These are phyloP conservation scores for Saksenaea vasiformis DNA, from an alignment of 371 early-diverging fungal species.

Conservation along the genomic window DNA sequence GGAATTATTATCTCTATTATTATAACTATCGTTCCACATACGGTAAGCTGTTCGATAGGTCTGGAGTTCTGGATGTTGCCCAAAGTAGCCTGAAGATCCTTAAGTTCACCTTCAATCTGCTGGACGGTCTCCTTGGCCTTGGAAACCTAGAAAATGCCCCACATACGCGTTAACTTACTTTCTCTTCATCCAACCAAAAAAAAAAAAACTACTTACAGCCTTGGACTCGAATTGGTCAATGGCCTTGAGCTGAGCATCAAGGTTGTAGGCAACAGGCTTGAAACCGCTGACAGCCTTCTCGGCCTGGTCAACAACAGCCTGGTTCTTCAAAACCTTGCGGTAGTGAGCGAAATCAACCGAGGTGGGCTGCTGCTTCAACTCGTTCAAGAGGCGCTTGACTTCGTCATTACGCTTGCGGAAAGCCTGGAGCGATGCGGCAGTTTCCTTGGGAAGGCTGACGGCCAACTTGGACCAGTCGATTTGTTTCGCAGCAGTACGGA, in stretches of 20 bases:
- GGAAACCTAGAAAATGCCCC: conserved; percentile 67
- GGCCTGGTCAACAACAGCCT: conserved; percentile 84
- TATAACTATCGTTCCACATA: conserved; percentile 39
- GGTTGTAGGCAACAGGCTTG: conserved; percentile 84
- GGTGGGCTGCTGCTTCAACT: conserved; percentile 81
- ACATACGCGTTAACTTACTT: background rate
- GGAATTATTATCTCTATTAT: background rate
- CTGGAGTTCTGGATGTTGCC: conserved; percentile 93
- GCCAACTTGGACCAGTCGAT: conserved; percentile 91
- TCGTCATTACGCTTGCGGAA: conserved; percentile 97
- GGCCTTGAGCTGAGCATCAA: conserved; percentile 83
- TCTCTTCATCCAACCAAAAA: background rate
- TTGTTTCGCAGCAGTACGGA: conserved; percentile 62
- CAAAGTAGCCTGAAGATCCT: conserved; percentile 87
- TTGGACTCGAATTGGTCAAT: conserved; percentile 87
- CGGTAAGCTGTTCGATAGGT: conserved; percentile 94
- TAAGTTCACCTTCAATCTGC: conserved; percentile 85
- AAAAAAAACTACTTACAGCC: conserved; percentile 68
- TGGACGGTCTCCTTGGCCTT: conserved; percentile 84
- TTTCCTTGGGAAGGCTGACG: conserved; percentile 86
- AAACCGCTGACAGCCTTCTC: conserved; percentile 82
- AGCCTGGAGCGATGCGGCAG: conserved; percentile 79
- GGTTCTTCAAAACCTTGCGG: conserved; percentile 86
- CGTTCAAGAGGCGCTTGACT: conserved; percentile 76
- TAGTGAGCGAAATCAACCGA: conserved; percentile 89